phyloP scores from a whole-genome alignment of 345 rosid species.

The Isatis tinctoria region DNA sequence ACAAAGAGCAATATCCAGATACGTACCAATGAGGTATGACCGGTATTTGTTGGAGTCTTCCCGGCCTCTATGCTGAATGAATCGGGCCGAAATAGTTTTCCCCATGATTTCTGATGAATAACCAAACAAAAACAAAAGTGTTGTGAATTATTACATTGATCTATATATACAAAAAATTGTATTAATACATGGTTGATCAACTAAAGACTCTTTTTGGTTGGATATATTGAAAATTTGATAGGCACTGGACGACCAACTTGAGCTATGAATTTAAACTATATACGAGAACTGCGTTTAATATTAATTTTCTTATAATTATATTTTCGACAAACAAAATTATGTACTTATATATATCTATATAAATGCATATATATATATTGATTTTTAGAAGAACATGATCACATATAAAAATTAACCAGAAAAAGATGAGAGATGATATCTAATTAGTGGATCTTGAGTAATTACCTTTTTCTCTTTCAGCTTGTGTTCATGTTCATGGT shows the following conservation, averaged over 20 bases:
- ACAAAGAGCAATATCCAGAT: neutral
- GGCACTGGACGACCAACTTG: neutral
- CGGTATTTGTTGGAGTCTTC: conserved; percentile 27
- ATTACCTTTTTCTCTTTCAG: conserved; percentile 26
- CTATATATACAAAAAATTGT: neutral
- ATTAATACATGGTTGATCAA: neutral
- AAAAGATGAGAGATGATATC: neutral
- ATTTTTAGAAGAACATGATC: neutral
- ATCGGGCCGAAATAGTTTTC: conserved; percentile 58
- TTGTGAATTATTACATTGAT: neutral
- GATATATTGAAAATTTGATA: neutral
- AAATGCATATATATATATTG: too few species aligned
- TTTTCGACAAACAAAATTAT: too few species aligned
- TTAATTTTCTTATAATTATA: too few species aligned
- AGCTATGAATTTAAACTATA: neutral
- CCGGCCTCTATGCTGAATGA: conserved; percentile 77
- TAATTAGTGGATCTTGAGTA: neutral
- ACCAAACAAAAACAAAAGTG: neutral
- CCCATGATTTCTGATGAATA: conserved; percentile 53
- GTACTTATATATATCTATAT: too few species aligned
- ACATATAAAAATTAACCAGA: neutral
- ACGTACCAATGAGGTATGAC: conserved; percentile 31
- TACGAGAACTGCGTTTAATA: neutral
- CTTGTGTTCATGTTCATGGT: conserved; percentile 7
- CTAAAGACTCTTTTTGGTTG: neutral